Conservation (phyloP, 805 yeast genomes). For the Candida saitoana region DNA sequence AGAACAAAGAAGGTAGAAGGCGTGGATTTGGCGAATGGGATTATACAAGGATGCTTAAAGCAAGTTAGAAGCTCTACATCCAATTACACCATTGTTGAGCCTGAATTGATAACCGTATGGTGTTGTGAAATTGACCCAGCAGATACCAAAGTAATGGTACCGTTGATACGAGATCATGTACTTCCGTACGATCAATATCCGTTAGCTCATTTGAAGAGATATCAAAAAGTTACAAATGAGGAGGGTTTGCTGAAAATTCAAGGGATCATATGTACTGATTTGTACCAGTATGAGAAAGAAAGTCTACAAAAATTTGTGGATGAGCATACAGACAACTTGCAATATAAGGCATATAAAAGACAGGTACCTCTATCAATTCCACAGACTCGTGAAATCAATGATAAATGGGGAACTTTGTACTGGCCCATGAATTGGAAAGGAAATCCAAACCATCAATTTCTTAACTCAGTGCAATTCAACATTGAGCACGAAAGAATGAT, state of each 20-base stretch:
- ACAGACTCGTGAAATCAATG: constrained; percentile 59
- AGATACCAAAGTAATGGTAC: constrained; percentile 24
- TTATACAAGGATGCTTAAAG: constrained; percentile 41
- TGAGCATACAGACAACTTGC: constrained; percentile 9
- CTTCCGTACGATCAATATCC: constrained; percentile 22
- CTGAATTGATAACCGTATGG: constrained; percentile 43
- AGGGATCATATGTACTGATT: constrained; percentile 47
- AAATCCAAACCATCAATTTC: constrained; percentile 69
- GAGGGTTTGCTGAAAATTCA: constrained; percentile 17
- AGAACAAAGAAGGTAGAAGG: constrained; percentile 11
- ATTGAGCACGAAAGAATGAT: constrained; percentile 36
- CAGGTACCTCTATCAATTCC: constrained; percentile 65
- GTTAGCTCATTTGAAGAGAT: constrained; percentile 51
- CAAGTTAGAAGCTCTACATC: constrained; percentile 36
- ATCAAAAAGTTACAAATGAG: constrained; percentile 31
- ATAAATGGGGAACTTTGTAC: constrained; percentile 57
- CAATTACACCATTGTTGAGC: constrained; percentile 14
- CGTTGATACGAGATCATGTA: constrained; percentile 23
- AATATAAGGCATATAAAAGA: constrained; percentile 12
- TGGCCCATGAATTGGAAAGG: constrained; percentile 98
- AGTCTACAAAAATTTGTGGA: constrained; percentile 20
- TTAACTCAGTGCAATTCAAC: constrained; percentile 54
- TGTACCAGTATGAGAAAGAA: constrained; percentile 20
- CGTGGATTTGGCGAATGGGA: constrained; percentile 46
- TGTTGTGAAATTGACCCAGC: constrained; percentile 41